Evolutionary conservation across 345 rosid species (phyloP), one percentile per base, ranked within the genome.

Genomic region (Aethionema arabicum): DNA sequence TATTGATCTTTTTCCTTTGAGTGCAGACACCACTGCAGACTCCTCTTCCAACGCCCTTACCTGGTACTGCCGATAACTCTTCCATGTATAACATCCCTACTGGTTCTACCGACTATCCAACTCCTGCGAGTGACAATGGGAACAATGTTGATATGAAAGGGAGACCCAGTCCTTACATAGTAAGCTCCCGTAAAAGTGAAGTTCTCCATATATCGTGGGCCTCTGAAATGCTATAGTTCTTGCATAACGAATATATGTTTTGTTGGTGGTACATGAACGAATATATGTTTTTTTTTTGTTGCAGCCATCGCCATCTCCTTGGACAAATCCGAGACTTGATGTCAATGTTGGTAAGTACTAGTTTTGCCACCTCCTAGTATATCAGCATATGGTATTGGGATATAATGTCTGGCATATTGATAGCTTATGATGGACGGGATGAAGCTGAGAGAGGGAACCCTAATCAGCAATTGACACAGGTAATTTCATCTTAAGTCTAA

Each of bases 401-500:
- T 61, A 54, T 41, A 50, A 45, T 21, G 55, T 32, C n/a, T 58
- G 49, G 29, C 60, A 58, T 63, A 47, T 38, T 54, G 60, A 21
- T 77, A 90, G 97, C 99, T 83, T 93, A 90, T 14, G 95, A 93
- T 83, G 92, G 90, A 56, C 85, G 96, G 67, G 96, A 90, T 50
- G 99, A 90, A 59, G 83, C 62, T 16, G 96, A 93, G 60, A 85
- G 92, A 78, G 85, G 85, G 73, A 64, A 77, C 74, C 69, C 92
- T 69, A 78, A 67, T 38, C 97, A 86, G 77, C 79, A 92, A 63
- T 75, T 74, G 63, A 88, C 95, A 35, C 86, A 90, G 95, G 99
- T 93, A 80, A 31, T 51, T 12, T 11, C 7, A 37, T 21, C 27
- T 11, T 8, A 33, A 14, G 48, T 56, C 38, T 55, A 41, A 15